Base-by-base conservation (phyloP, 352 stramenopile genomes). In the Peronospora farinosa region DNA sequence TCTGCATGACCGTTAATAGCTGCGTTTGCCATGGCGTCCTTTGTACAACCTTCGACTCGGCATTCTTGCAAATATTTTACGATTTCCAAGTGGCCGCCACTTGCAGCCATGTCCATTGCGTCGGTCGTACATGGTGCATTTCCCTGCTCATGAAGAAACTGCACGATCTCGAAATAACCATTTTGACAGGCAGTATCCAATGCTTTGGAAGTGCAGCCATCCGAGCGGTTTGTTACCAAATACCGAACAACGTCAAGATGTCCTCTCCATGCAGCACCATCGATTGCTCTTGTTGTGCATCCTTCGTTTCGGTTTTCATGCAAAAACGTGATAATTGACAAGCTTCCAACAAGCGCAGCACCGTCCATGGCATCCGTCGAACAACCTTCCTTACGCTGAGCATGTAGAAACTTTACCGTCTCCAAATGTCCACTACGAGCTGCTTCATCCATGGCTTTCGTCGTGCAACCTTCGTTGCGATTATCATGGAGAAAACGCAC, bases 101-200 rank as follows among this genome's bases (percentile, higher is more conserved):
- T 57, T n/a, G 63, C 67, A 32, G 60, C 63, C 33, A 27, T 59
- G 39, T 76, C 63, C 67, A 76, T 72, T 2, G 65, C 64, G 25
- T 31, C 41, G 7, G 50, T 62, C 7, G 63, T 66, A n/a, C 60
- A 69, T 5, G 32, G 19, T 36, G 23, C 48, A 2, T 19, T 15
- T 40, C 49, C 51, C 11, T 58, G 25, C 10, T 67, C 56, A 19
- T 72, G 60, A 4, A 71, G 51, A 7, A 66, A 54, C 5, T 35
- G 35, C 3, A 67, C 51, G 6, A 69, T 62, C 10, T 67, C 31
- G 19, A 69, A 8, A 42, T 65, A 60, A 2, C 59, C 66, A 53
- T 65, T 60, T 54, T 69, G 56, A 17, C 55, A 56, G 2, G 66
- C 66, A 28, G 46, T 48, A 42, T 71, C 57, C 30, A 72, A 59